Evolutionary conservation across 2,329 filamentous ascomycete genomes (phyloP), one percentile per base, ranked within the genome.

Genomic region (Paraphoma sp.): DNA sequence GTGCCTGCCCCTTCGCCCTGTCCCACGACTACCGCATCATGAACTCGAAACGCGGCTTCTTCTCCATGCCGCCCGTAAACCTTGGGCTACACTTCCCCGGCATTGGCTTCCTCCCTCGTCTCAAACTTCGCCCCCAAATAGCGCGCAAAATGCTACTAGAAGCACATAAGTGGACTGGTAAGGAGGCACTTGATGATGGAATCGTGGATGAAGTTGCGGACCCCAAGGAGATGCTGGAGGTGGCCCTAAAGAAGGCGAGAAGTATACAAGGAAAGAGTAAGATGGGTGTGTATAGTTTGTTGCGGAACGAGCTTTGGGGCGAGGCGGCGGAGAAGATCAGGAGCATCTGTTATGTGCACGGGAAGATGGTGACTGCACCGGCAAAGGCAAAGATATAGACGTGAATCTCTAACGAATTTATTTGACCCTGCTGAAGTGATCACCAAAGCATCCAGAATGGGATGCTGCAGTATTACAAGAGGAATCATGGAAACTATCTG

Each of bases 91-190:
- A 85, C 60, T 86, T 86, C 56, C 81, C 81, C 12, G 84, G 83
- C 9, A 85, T 86, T 46, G 83, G 83, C 4, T 73, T 78, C 3
- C 74, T 86, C 6, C 82, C 82, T 1, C 77, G 83, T 1, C 72
- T 84, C 7, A 86, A 86, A 63, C 76, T 86, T 2, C 76, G 70
- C 0, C 81, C 83, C 9, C 76, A 80, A 45, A 70, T 85, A n/a
- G 82, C 83, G 12, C 72, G 82, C 4, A 84, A 83, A 64, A 85
- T 86, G 83, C 68, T 86, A 30, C 75, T 85, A 3, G 83, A 86
- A 64, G 84, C 83, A 16, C 81, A 86, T 54, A 76, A 71, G 40
- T 86, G 82, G 82, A 86, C 83, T 0, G 82, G 81, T 0, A 75
- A 79, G 57, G 77, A 83, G 56, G 83, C 83, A 2, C 56, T 82